These are phyloP conservation scores for Bruguiera hainesii DNA, from an alignment of 441 rosid species.

Conservation along the genomic window DNA sequence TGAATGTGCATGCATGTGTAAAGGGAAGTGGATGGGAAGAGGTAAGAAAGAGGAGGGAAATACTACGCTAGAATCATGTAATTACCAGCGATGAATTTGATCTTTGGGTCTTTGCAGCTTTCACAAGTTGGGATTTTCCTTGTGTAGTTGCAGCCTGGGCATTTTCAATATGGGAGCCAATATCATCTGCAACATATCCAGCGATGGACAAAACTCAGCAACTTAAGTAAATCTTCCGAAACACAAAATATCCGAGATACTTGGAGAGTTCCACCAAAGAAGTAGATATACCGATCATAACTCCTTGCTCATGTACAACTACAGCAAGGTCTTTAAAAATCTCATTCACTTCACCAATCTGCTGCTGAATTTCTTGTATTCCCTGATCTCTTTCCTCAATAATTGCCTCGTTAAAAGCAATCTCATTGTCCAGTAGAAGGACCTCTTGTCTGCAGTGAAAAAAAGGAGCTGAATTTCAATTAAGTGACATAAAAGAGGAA, in stretches of 20 bases:
- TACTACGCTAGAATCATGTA: too few species aligned
- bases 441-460: constrained; percentile 72
- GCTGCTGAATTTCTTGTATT: constrained; percentile 84
- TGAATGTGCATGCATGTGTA: too few species aligned
- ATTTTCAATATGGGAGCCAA: constrained; percentile 54
- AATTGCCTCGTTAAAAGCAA: constrained; percentile 81
- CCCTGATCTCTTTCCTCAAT: constrained; percentile 97
- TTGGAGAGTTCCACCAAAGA: background rate
- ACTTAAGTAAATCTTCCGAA: background rate
- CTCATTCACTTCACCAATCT: constrained; percentile 93
- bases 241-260: background rate
- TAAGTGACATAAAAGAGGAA: background rate
- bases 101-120: constrained; percentile 64
- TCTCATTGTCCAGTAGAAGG: constrained; percentile 78
- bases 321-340: constrained; percentile 92
- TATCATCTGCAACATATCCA: constrained; percentile 57
- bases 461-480: constrained; percentile 9
- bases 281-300: constrained; percentile 58
- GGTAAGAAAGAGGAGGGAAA: too few species aligned
- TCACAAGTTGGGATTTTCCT: constrained; percentile 54
- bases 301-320: constrained; percentile 88
- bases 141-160: constrained; percentile 58
- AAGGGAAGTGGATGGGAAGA: too few species aligned
- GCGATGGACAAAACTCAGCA: background rate
- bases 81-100: constrained; percentile 94